phyloP scores from a whole-genome alignment of 371 early-diverging fungal genomes.

The Dipsacomyces acuminosporus region DNA sequence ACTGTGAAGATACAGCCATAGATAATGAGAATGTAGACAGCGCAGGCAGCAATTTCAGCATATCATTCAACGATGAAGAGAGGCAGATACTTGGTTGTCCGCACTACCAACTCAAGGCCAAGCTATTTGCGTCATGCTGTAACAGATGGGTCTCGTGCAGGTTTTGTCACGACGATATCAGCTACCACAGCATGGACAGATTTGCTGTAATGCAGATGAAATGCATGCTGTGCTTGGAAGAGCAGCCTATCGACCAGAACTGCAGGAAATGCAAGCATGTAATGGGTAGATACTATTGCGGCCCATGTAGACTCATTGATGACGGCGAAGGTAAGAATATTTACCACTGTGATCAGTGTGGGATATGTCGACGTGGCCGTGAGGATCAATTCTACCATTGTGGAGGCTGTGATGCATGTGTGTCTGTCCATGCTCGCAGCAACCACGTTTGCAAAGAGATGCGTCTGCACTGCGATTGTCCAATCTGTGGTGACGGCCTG shows the following conservation, averaged over 20 bases:
- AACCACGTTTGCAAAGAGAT: slow-evolving; percentile 92
- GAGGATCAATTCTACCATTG: slow-evolving; percentile 91
- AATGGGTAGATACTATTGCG: slow-evolving; percentile 84
- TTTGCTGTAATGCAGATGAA: slow-evolving; percentile 79
- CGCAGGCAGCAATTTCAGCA: too few species aligned
- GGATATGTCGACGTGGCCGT: slow-evolving; percentile 88
- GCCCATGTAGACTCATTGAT: slow-evolving; percentile 91
- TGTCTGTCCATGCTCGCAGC: slow-evolving; percentile 65
- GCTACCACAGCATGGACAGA: slow-evolving; percentile 81
- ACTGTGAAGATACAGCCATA: background rate
- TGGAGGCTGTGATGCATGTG: slow-evolving; percentile 89
- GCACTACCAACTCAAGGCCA: slow-evolving; percentile 88
- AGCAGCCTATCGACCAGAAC: slow-evolving; percentile 73
- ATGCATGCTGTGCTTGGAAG: slow-evolving; percentile 82
- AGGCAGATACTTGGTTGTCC: slow-evolving; percentile 67
- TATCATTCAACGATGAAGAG: slow-evolving; percentile 11
- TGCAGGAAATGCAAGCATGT: slow-evolving; percentile 67
- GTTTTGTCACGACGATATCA: slow-evolving; percentile 92
- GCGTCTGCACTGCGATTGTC: slow-evolving; percentile 88
- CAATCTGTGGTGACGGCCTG: slow-evolving; percentile 96
- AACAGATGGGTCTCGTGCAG: slow-evolving; percentile 85
- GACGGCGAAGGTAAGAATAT: slow-evolving; percentile 73
- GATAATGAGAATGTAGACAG: background rate
- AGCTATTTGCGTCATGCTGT: slow-evolving; percentile 91
- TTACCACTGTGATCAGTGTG: slow-evolving; percentile 91